Conservation (phyloP, 169 alveolate species). For the Toxoplasma gondii region DNA sequence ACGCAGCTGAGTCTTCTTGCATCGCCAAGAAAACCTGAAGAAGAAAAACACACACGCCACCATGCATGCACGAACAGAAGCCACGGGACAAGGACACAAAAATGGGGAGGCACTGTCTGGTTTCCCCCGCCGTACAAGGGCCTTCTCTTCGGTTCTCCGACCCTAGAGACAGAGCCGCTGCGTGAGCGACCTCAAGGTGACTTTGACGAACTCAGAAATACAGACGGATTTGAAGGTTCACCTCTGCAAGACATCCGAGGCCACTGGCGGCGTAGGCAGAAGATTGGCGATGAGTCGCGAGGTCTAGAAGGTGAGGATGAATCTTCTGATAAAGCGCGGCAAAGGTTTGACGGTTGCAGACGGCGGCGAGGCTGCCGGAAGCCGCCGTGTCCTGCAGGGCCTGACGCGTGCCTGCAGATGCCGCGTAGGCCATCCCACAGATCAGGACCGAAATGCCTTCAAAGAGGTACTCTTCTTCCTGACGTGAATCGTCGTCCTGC, state of each 20-base stretch:
- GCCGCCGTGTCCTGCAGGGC: not conserved
- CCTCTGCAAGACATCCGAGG: slow-evolving; percentile 59
- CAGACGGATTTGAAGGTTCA: not conserved
- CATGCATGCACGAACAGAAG: not conserved
- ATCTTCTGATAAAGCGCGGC: not conserved
- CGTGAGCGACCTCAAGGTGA: no score
- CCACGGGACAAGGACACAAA: not conserved
- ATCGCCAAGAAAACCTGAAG: slow-evolving; percentile 60
- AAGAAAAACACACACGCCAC: not conserved
- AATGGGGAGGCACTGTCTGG: no score
- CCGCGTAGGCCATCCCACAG: slow-evolving; percentile 39
- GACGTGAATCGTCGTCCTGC: slow-evolving; percentile 58
- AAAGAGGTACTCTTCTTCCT: slow-evolving; percentile 40
- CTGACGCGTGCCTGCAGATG: not conserved
- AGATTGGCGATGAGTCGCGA: slow-evolving; percentile 48
- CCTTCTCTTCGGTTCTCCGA: no score
- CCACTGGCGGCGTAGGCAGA: slow-evolving; percentile 49
- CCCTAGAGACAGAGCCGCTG: no score
- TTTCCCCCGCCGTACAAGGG: no score
- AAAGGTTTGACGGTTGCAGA: not conserved
- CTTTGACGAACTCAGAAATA: no score
- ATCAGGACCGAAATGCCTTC: slow-evolving; percentile 35
- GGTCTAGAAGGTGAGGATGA: slow-evolving; percentile 42
- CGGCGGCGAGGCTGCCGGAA: not conserved
- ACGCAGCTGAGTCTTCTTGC: slow-evolving; percentile 31